Base-by-base conservation (phyloP, 2,329 filamentous ascomycete species). In the Grosmannia serpens region DNA sequence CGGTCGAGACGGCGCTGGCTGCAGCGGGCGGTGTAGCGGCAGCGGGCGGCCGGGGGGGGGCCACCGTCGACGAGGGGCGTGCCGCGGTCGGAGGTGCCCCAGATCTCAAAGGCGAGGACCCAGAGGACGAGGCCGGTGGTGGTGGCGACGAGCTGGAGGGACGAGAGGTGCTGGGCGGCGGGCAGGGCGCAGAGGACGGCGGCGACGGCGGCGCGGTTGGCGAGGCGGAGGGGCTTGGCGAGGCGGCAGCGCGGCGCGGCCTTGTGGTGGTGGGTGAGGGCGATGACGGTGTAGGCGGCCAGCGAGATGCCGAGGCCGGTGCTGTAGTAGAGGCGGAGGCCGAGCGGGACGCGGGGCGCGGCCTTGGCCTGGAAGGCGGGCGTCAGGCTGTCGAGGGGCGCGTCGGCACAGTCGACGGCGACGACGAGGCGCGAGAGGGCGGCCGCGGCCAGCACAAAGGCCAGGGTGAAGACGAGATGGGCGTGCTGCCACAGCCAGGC, bases 321-420 rank as follows among this genome's bases (percentile, higher is more conserved):
- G 67, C 82, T 86, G 68, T 86, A 86, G 68, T 82, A 86, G 74
- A 81, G 84, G 17, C 81, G 75, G 22, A 85, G 73, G 2, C 80
- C 82, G 9, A 68, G 60, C 7, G 71, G 66, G n/a, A 86, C 70
- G n/a, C 80, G 71, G 0, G 69, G 68, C 58, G 79, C 77, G 1
- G 79, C 78, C 52, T 75, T 74, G 1, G 70, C 68, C 24, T 73
- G 69, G 65, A 83, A 85, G 17, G 71, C 67, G 31, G 78, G 75
- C 8, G 76, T 78, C 0, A 86, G 70, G 35, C 74, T 70, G 10
- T 80, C 71, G 1, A 74, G 60, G 41, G 80, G 70, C 1, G 80
- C 69, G 59, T 78, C 69, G 2, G 70, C 63, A 41, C 73, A 75
- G 67, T 87, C 83, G 56, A 79, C 75, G 11, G 80, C 77, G 0